These are phyloP conservation scores for Bretziella fagacearum DNA, from an alignment of 2,329 filamentous ascomycete genomes.

Conservation along the genomic window DNA sequence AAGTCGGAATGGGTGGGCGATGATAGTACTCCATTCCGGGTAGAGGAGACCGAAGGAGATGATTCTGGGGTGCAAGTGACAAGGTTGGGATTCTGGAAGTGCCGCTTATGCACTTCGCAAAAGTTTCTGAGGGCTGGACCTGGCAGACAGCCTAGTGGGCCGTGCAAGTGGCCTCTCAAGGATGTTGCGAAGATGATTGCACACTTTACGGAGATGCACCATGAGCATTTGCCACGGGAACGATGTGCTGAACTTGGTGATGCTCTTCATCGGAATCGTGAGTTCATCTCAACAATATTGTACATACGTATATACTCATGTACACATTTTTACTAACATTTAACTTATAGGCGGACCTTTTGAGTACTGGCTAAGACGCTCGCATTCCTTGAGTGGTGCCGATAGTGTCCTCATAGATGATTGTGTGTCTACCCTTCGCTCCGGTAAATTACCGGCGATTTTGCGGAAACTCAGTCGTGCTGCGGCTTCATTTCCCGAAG, in stretches of 20 bases:
- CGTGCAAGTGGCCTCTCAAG: conserved; percentile 31
- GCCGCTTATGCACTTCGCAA: conserved; percentile 26
- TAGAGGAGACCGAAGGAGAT: conserved; percentile 13
- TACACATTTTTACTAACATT: conserved; percentile 11
- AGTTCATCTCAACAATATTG: conserved; percentile 16
- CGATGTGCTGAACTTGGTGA: conserved; percentile 28
- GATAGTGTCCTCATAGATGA: conserved; percentile 23
- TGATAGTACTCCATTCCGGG: conserved; percentile 6
- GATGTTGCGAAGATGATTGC: conserved; percentile 31
- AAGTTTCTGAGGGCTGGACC: conserved; percentile 27
- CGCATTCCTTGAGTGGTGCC: conserved; percentile 24
- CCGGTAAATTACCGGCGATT: conserved; percentile 23
- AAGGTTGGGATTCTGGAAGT: conserved; percentile 31
- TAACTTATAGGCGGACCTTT: conserved; percentile 28
- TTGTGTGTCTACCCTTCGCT: conserved; percentile 22
- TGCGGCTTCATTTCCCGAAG: conserved; percentile 22
- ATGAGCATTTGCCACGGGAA: conserved; percentile 27
- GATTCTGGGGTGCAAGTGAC: conserved; percentile 19
- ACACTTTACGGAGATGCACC: conserved; percentile 30
- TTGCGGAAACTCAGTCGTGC: conserved; percentile 23
- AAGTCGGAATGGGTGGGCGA: conserved; percentile 10
- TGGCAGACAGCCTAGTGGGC: conserved; percentile 26
- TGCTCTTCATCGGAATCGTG: conserved; percentile 27
- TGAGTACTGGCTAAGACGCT: conserved; percentile 30
- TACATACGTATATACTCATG: no score